Base-by-base conservation (phyloP, 2,329 filamentous ascomycete species). In the Colletotrichum orchidophilum region DNA sequence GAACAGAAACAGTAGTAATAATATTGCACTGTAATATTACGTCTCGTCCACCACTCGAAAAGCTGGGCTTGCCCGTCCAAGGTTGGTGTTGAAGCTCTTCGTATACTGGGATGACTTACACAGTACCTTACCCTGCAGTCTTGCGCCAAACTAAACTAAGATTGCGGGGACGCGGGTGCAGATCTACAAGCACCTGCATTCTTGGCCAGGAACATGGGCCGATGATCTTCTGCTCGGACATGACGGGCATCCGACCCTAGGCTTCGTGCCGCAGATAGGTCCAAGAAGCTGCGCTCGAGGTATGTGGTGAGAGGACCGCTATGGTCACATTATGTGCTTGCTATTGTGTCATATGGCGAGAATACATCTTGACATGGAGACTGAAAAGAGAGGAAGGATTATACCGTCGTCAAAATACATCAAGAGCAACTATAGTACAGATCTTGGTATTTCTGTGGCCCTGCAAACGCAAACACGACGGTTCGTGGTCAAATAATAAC, bases 161-260 rank as follows among this genome's bases (percentile, higher is more conserved):
- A n/a, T 29, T 39, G 60, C 60, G 60, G 60, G 31, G 46, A 24
- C 21, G 33, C 24, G 21, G 31, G 46, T 53, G 46, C 31, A 52
- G 60, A 63, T 63, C 49, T 27, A 35, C 46, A n/a, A 27, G 60
- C 58, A 26, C 26, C 58, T 50, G 58, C 42, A 49, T 50, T 33
- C 58, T 15, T 31, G 42, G n/a, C 21, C 31, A 39, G 54, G 54
- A 58, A 39, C 31, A 26, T 58, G 21, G 54, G 54, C 54, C 21
- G 39, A 46, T 31, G 54, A 58, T 58, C 31, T 12, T 58, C 54
- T 39, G 54, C 54, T 39, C 54, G 31, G 54, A 39, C 54, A 21
- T 24, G 42, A 2, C 18, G 52, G 52, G 52, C 18, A 27, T 54
- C 52, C 52, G 31, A 21, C 11, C 13, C 58, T 39, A 61, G 58